Percentiles rank a stretch among this genome's conserved stretches.
Conservation (phyloP, 1,139 yeast species). For the Zygosaccharomyces sapae region DNA sequence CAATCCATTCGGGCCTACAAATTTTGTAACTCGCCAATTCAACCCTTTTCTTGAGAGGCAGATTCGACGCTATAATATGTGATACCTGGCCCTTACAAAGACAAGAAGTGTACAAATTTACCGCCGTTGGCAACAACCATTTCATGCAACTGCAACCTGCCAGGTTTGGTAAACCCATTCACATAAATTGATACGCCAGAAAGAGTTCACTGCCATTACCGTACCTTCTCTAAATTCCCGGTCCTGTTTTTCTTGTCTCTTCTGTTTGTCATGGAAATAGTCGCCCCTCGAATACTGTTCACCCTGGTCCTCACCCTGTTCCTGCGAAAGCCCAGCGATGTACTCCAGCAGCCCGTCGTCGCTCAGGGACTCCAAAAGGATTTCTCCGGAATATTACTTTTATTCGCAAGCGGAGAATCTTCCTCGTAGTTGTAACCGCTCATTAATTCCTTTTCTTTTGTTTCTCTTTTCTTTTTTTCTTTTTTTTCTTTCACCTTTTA, state of each 20-base stretch:
- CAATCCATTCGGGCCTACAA: slow-evolving; percentile 79
- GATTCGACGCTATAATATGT: slow-evolving; percentile 73
- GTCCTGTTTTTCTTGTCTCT: slow-evolving; percentile 68
- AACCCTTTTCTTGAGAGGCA: slow-evolving; percentile 70
- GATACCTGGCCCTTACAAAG: slow-evolving; percentile 72
- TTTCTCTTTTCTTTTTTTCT: too few relatives aligned
- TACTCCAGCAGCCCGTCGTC: slow-evolving; percentile 16
- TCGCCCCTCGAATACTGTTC: slow-evolving; percentile 36
- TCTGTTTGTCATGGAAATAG: slow-evolving; percentile 63
- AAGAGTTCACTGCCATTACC: slow-evolving; percentile 44
- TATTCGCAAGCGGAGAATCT: slow-evolving; percentile 4
- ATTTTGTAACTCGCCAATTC: slow-evolving; percentile 69
- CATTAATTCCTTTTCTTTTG: slow-evolving; percentile 6
- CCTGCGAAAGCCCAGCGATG: slow-evolving; percentile 15
- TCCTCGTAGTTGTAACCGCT: slow-evolving; percentile 2
- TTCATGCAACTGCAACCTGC: slow-evolving; percentile 65
- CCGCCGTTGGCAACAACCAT: slow-evolving; percentile 80
- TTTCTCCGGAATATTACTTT: slow-evolving; percentile 6
- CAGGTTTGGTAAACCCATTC: slow-evolving; percentile 82
- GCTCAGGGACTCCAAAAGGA: slow-evolving; percentile 11
- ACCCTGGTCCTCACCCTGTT: too few relatives aligned
- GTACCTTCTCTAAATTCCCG: slow-evolving; percentile 50
- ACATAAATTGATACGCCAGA: slow-evolving; percentile 63
- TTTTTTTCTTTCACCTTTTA: slow-evolving; percentile 2
- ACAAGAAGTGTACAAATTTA: slow-evolving; percentile 59